Percentiles rank a stretch among this genome's conserved stretches.
Evolutionary conservation across 139 green algal genomes (phyloP).

Genomic region (Pleodorina starrii): DNA sequence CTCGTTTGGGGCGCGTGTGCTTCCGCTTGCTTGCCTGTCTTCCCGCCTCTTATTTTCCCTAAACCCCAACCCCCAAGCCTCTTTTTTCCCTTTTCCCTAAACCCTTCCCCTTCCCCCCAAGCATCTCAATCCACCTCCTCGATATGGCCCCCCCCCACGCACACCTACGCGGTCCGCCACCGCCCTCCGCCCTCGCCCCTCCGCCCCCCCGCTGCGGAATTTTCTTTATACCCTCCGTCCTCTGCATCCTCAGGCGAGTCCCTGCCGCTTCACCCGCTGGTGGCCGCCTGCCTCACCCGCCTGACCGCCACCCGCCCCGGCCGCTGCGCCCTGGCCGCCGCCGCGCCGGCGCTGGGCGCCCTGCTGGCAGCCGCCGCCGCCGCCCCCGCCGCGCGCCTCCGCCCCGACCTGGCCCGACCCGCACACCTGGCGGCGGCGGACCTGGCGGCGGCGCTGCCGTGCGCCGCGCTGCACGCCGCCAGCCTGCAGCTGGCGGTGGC

Average conservation of each 20-base stretch:
- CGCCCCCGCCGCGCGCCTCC: not conserved
- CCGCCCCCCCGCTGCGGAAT: no score
- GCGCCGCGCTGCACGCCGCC: slow-evolving; percentile 5
- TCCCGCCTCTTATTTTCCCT: no score
- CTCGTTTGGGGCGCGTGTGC: no score
- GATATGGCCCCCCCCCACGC: no score
- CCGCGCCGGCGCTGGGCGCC: not conserved
- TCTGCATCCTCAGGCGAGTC: not conserved
- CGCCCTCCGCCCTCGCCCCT: no score
- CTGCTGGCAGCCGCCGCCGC: not conserved
- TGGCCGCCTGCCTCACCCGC: not conserved
- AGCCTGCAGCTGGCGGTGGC: slow-evolving; percentile 35
- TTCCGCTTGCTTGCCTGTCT: no score
- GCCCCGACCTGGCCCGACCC: not conserved
- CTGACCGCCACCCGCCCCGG: not conserved
- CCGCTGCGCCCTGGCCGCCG: not conserved
- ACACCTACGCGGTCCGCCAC: no score
- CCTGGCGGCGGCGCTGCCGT: slow-evolving; percentile 15
- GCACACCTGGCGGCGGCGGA: slow-evolving; percentile 17
- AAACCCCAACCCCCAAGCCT: no score
- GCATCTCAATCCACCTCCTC: no score
- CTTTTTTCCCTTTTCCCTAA: no score
- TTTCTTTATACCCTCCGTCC: no score
- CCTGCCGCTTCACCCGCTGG: slow-evolving; percentile 18
- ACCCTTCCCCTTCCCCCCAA: no score